phyloP scores from a whole-genome alignment of 176 grass and related monocot genomes.

The Bromus sterilis region DNA sequence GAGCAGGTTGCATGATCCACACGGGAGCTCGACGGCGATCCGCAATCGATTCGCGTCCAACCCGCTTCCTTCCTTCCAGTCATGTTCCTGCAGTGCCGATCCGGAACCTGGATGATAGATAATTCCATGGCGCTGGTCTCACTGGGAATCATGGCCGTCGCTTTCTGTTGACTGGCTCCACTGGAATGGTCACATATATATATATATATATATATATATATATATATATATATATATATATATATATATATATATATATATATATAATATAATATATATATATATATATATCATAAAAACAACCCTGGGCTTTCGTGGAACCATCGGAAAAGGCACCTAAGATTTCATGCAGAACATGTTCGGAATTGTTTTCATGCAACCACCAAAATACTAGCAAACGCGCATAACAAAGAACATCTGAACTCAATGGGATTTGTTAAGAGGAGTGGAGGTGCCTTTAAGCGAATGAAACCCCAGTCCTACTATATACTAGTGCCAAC shows the following conservation, averaged over 20 bases:
- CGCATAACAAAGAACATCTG: no score
- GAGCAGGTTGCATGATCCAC: neutral
- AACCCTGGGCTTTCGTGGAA: neutral
- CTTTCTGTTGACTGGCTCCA: neutral
- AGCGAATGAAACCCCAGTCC: neutral
- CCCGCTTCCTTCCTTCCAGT: no score
- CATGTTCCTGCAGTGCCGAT: accelerated
- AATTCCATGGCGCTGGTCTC: neutral
- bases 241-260: no score
- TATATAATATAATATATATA: no score
- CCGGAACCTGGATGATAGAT: no score
- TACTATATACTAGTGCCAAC: neutral
- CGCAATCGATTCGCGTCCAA: neutral
- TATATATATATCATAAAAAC: no score
- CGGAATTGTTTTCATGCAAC: no score
- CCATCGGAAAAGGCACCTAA: no score
- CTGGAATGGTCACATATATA: neutral
- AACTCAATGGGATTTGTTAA: neutral
- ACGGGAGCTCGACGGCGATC: neutral
- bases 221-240: no score
- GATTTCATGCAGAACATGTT: no score
- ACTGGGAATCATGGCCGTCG: neutral
- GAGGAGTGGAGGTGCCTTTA: neutral
- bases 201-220: no score
- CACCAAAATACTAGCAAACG: no score